Conservation (phyloP, 371 early-diverging fungal species). For the Paraphysoderma sedebokerense region DNA sequence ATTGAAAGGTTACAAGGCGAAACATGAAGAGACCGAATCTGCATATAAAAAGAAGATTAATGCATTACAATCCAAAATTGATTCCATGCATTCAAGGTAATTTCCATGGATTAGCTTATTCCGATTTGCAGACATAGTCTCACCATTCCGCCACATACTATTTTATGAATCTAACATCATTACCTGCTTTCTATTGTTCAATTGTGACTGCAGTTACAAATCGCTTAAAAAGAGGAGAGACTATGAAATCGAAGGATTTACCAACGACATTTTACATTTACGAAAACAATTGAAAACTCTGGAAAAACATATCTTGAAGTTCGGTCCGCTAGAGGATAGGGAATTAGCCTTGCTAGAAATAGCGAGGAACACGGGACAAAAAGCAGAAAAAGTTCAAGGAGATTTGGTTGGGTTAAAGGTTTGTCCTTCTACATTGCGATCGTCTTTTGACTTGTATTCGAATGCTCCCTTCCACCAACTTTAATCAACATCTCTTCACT, state of each 20-base stretch:
- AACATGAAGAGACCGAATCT: conserved; percentile 7
- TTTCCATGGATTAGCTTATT: not conserved
- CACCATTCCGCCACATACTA: not conserved
- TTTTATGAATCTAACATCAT: too few relatives aligned
- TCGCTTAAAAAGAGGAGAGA: conserved; percentile 22
- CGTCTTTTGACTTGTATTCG: too few relatives aligned
- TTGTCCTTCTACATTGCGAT: too few relatives aligned
- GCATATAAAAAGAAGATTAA: conserved; percentile 7
- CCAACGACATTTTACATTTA: conserved; percentile 24
- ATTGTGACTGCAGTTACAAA: conserved; percentile 12
- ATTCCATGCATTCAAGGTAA: conserved; percentile 10
- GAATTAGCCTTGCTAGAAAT: conserved; percentile 23
- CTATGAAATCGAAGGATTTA: conserved; percentile 36
- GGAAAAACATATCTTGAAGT: conserved; percentile 22
- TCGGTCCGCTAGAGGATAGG: conserved; percentile 23
- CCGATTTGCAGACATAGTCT: not conserved
- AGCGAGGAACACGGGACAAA: conserved; percentile 13
- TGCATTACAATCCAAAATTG: conserved; percentile 6
- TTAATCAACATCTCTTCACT: not conserved
- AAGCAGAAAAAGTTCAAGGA: conserved; percentile 14
- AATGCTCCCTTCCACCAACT: not conserved
- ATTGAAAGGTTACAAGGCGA: conserved; percentile 10
- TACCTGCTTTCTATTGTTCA: too few relatives aligned
- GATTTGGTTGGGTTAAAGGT: conserved; percentile 21
- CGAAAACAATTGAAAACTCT: conserved; percentile 17